A percentile compares a stretch with the other conserved stretches of the same genome.
phyloP scores from a whole-genome alignment of 164 flowering plant species.

The Dillenia turbinata region DNA sequence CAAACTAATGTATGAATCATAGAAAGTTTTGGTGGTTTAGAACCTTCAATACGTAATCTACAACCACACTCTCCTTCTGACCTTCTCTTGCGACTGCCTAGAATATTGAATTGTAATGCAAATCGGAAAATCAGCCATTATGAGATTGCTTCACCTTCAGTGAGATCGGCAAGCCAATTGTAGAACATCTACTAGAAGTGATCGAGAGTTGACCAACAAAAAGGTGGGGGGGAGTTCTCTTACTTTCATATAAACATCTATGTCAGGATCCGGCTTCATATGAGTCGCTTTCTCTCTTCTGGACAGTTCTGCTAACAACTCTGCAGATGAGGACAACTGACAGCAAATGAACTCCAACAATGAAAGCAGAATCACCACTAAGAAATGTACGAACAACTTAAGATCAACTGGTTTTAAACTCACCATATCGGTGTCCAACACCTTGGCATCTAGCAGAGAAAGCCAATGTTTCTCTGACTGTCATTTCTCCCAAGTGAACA shows the following conservation, averaged over 20 bases:
- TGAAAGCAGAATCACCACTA: neutral
- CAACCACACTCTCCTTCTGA: constrained; percentile 27
- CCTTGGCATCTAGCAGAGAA: constrained; percentile 20
- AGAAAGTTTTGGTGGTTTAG: neutral
- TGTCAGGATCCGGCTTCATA: constrained; percentile 56
- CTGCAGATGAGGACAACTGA: constrained; percentile 13
- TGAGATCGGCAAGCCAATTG: no score
- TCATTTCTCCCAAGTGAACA: constrained; percentile 27
- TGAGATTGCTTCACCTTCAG: no score
- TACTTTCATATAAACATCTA: constrained; percentile 58
- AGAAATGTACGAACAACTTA: no score
- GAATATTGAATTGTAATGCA: neutral
- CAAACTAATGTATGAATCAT: no score
- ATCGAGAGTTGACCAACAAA: neutral
- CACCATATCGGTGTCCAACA: constrained; percentile 19
- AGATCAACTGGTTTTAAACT: neutral
- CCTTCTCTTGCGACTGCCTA: constrained; percentile 40
- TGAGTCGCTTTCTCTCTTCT: constrained; percentile 50
- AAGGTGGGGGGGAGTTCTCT: neutral
- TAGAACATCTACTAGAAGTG: no score
- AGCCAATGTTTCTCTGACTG: constrained; percentile 1
- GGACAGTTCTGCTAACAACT: constrained; percentile 42
- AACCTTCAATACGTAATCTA: constrained; percentile 40
- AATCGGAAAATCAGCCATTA: no score
- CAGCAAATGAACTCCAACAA: neutral